Base-by-base conservation (phyloP, 495 filamentous ascomycete species). In the Ascobolus immersus region DNA sequence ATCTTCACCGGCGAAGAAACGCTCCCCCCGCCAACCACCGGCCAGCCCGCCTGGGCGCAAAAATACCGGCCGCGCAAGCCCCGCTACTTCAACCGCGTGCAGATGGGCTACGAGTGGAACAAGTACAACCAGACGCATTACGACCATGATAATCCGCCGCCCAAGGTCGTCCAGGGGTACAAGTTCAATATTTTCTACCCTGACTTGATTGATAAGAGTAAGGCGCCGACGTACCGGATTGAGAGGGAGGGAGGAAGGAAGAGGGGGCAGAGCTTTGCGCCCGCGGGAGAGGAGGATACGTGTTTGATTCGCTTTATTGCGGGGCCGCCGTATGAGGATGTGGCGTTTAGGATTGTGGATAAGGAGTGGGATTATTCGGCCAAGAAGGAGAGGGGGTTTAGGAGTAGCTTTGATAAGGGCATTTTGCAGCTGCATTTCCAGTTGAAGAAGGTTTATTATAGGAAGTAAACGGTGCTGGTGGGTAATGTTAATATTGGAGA, bases 81-180 rank as follows among this genome's bases (percentile, higher is more conserved):
- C 7, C 66, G 77, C 20, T 94, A 94, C 55, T 94, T 99, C 63
- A 94, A 94, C 49, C 71, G 86, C 14, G 82, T 93, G 25, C 81
- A 92, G 54, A 94, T 92, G 78, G 86, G 86, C 25, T 99, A 93
- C 53, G 86, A 99, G 50, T 99, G 86, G 86, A 99, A 99, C 52
- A 99, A 99, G 50, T 99, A 99, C 60, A 99, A 99, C 45, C 86
- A 99, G 54, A 99, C 86, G 2, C 86, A 99, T 57, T 99, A 99
- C 56, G 89, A 94, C 48, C 84, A 93, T 52, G 89, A 94, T 46
- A 92, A 99, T 44, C 86, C 86, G 5, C 86, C 86, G 2, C 86
- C 86, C 10, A 91, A 93, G 53, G 86, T 96, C 14, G 86, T 96
- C 28, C 86, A 96, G 53, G 86, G 86, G 21, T 99, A 94, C 56